Conservation (phyloP, 805 yeast genomes). For the Pichia exigua region DNA sequence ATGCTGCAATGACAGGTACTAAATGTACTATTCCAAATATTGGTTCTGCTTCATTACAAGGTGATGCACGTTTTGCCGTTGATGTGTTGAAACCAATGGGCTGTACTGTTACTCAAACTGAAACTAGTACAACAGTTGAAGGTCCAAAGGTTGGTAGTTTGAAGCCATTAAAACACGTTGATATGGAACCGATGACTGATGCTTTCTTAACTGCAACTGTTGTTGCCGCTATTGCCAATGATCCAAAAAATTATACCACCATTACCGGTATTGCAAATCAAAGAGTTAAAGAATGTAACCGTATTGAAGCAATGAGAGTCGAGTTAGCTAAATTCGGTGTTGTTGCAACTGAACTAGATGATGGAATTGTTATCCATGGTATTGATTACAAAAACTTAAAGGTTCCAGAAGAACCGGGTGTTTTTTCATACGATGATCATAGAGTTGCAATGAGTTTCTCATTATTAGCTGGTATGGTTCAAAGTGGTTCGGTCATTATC, state of each 20-base stretch:
- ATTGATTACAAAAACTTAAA: conserved; percentile 41
- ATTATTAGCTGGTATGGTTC: conserved; percentile 63
- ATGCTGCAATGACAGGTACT: conserved; percentile 93
- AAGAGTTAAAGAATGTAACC: conserved; percentile 94
- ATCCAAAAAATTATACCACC: conserved; percentile 50
- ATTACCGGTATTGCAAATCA: conserved; percentile 97
- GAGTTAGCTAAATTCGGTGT: conserved; percentile 91
- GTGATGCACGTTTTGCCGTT: conserved; percentile 93
- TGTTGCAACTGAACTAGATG: conserved; percentile 72
- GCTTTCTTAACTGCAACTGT: conserved; percentile 96
- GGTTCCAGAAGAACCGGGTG: conserved; percentile 52
- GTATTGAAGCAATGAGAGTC: conserved; percentile 90
- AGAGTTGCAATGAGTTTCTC: conserved; percentile 98
- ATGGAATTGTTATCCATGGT: conserved; percentile 87
- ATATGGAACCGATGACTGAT: conserved; percentile 99
- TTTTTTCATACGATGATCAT: conserved; percentile 87
- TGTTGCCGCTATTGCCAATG: conserved; percentile 80
- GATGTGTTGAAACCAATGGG: conserved; percentile 96
- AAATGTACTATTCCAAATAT: conserved; percentile 91
- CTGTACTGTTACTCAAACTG: conserved; percentile 76
- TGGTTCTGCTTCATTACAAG: conserved; percentile 87
- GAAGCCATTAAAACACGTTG: conserved; percentile 65
- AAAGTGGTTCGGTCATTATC: conserved; percentile 51
- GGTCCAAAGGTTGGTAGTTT: conserved; percentile 74
- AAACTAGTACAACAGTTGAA: conserved; percentile 80